Percentiles rank a stretch among this genome's conserved stretches.
Evolutionary conservation across 2,329 filamentous ascomycete species (phyloP).

Genomic region (Fusarium stilboides): DNA sequence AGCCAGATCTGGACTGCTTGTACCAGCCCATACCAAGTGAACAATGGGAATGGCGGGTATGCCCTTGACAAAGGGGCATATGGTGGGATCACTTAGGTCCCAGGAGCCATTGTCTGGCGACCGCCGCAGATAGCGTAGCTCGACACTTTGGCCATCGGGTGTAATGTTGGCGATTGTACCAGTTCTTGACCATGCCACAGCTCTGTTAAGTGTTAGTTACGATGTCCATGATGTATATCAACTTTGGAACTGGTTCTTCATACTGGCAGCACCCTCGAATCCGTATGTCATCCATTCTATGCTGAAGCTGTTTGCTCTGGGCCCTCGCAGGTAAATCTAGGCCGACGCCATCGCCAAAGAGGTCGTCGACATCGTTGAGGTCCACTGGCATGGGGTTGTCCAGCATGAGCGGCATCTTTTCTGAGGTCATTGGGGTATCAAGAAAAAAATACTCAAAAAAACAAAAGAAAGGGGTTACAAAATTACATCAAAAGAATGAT

Average conservation of each 20-base stretch:
- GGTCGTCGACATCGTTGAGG: constrained; percentile 77
- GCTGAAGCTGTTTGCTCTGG: constrained; percentile 74
- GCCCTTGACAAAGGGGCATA: constrained; percentile 72
- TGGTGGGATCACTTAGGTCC: constrained; percentile 81
- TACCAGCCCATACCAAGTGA: constrained; percentile 85
- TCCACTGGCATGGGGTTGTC: constrained; percentile 63
- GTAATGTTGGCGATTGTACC: constrained; percentile 89
- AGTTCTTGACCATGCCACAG: constrained; percentile 88
- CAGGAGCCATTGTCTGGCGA: constrained; percentile 79
- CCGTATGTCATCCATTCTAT: constrained; percentile 83
- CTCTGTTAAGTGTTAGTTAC: constrained; percentile 64
- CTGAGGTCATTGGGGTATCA: constrained; percentile 54
- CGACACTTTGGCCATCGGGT: constrained; percentile 77
- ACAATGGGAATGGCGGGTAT: constrained; percentile 78
- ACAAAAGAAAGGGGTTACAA: constrained; percentile 12
- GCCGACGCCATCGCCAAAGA: constrained; percentile 81
- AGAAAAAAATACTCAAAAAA: constrained; percentile 31
- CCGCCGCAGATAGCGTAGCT: constrained; percentile 80
- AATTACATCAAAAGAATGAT: constrained; percentile 29
- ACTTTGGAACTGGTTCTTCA: constrained; percentile 51
- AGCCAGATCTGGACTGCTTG: constrained; percentile 83
- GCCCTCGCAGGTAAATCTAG: constrained; percentile 65
- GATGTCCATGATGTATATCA: not conserved
- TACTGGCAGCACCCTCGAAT: constrained; percentile 86
- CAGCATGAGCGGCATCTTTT: constrained; percentile 62